Percentiles rank a stretch among this genome's conserved stretches.
phyloP scores from a whole-genome alignment of 305 asterid genomes.

The Nicotiana rustica region DNA sequence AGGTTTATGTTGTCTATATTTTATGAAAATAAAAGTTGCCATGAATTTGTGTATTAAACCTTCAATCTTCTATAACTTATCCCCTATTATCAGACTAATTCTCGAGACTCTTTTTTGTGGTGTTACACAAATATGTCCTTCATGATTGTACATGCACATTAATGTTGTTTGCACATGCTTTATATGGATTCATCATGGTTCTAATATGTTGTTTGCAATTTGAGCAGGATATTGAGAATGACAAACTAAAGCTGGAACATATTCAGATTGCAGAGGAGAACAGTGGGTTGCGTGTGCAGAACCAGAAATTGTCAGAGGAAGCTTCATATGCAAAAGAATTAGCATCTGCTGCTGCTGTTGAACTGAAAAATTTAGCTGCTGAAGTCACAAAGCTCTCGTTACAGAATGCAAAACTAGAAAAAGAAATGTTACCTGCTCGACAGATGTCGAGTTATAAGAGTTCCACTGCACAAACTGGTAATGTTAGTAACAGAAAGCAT shows the following conservation, averaged over 20 bases:
- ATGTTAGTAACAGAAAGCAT: constrained; percentile 62
- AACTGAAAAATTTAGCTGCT: constrained; percentile 87
- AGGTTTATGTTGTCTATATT: neutral
- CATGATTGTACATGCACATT: constrained; percentile 24
- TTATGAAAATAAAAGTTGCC: neutral
- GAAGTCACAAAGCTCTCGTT: constrained; percentile 95
- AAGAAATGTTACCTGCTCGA: constrained; percentile 75
- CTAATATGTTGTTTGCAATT: constrained; percentile 36
- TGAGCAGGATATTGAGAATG: constrained; percentile 84
- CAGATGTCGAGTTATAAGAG: constrained; percentile 63
- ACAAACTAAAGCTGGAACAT: constrained; percentile 76
- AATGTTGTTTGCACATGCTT: neutral
- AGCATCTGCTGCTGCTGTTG: constrained; percentile 99
- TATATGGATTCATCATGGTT: constrained; percentile 5
- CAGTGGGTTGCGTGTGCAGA: constrained; percentile 84
- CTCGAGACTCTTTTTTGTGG: neutral
- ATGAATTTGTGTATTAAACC: neutral
- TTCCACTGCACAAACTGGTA: constrained; percentile 54
- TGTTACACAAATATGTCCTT: constrained; percentile 2
- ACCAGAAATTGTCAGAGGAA: constrained; percentile 89
- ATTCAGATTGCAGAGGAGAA: constrained; percentile 81
- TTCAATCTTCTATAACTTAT: constrained; percentile 11
- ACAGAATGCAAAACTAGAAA: constrained; percentile 81
- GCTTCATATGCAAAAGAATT: constrained; percentile 97
- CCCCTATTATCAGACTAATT: neutral